Conservation (phyloP, 139 green algal genomes). For the Chlamydomonas eustigma region DNA sequence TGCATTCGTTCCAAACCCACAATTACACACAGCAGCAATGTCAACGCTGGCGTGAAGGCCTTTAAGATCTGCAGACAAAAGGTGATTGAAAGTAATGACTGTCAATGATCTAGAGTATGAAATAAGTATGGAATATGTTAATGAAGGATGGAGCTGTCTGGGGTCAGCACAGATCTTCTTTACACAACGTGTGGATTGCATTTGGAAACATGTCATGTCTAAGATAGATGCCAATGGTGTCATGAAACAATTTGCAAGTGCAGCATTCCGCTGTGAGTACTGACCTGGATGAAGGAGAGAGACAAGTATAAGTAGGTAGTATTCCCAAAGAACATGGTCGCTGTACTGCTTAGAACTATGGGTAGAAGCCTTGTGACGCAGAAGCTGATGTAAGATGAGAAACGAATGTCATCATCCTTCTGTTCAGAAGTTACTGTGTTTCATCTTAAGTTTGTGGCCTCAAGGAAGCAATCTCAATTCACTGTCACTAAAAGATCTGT, state of each 20-base stretch:
- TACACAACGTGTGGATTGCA: too few relatives aligned
- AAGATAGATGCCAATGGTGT: too few relatives aligned
- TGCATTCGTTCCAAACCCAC: constrained; percentile 45
- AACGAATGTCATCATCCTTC: too few relatives aligned
- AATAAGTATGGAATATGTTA: background rate
- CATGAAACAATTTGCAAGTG: too few relatives aligned
- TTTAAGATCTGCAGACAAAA: constrained; percentile 46
- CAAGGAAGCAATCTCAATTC: background rate
- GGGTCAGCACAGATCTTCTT: too few relatives aligned
- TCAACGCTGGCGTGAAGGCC: constrained; percentile 63
- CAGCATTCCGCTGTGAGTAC: too few relatives aligned
- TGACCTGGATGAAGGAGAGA: constrained; percentile 66
- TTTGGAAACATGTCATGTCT: too few relatives aligned
- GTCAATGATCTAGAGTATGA: too few relatives aligned
- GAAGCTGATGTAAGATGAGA: background rate
- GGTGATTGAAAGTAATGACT: too few relatives aligned
- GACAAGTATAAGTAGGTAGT: constrained; percentile 58
- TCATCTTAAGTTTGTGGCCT: too few relatives aligned
- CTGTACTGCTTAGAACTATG: constrained; percentile 8
- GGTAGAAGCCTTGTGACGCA: constrained; percentile 22
- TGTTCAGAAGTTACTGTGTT: too few relatives aligned
- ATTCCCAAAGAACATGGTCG: constrained; percentile 43
- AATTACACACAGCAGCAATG: constrained; percentile 47
- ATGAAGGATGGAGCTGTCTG: background rate
- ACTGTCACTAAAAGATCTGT: too few relatives aligned